Percentiles rank a stretch among this genome's conserved stretches.
These are phyloP conservation scores for Austroboletus niveus DNA, from an alignment of 1,284 basidiomycete genomes.

Conservation along the genomic window DNA sequence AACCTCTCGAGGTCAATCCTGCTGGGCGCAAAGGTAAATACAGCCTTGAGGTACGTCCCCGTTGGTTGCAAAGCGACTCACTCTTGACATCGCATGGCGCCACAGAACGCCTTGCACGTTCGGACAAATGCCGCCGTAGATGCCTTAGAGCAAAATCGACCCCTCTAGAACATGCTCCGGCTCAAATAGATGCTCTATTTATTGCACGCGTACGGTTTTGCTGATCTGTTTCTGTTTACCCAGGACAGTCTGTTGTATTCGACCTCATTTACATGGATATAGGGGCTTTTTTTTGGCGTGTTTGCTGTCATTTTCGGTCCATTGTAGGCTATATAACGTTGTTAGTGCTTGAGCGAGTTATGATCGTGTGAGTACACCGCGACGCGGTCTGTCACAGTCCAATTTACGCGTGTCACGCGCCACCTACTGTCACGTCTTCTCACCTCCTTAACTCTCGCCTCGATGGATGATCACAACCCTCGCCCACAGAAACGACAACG, in stretches of 20 bases:
- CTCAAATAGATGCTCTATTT: neutral
- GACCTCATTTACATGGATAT: constrained; percentile 13
- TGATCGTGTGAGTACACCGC: neutral
- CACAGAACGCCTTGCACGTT: constrained; percentile 43
- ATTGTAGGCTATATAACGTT: neutral
- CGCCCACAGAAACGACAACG: constrained; percentile 31
- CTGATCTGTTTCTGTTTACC: constrained; percentile 10
- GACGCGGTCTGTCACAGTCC: constrained; percentile 28
- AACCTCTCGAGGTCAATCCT: constrained; percentile 52
- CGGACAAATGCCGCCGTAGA: constrained; percentile 46
- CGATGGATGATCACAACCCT: constrained; percentile 23
- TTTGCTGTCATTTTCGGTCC: neutral
- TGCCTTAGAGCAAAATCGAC: constrained; percentile 34
- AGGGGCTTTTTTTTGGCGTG: neutral
- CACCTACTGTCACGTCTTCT: constrained; percentile 18
- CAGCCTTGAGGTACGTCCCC: constrained; percentile 32
- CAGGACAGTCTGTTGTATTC: neutral
- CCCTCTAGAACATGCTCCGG: constrained; percentile 10
- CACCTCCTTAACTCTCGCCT: constrained; percentile 1
- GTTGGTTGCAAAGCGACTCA: neutral
- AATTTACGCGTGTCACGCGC: constrained; percentile 30
- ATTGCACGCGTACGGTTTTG: neutral
- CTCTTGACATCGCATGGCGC: neutral
- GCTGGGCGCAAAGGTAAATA: constrained; percentile 45
- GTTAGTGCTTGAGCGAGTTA: no score